Percentiles rank a stretch among this genome's conserved stretches.
Evolutionary conservation across 2,329 filamentous ascomycete genomes (phyloP).

Genomic region (Xylaria polymorpha): DNA sequence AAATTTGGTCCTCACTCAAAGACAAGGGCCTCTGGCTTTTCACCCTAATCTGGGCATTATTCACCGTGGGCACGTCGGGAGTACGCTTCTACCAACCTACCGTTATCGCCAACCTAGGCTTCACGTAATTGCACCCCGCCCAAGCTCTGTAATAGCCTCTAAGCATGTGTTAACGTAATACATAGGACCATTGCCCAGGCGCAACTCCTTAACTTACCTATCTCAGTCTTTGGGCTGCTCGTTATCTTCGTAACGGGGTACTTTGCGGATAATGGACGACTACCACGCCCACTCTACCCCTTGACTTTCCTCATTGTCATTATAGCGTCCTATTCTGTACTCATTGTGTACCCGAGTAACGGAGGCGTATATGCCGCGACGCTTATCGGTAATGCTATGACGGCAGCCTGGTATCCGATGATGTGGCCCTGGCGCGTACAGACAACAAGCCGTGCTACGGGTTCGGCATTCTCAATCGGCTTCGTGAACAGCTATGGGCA

Average conservation of each 20-base stretch:
- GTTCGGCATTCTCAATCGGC: slow-evolving; percentile 62
- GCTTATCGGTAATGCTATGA: slow-evolving; percentile 57
- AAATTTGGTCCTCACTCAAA: slow-evolving; percentile 54
- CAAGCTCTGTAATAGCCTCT: not conserved
- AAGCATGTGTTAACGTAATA: slow-evolving; percentile 1
- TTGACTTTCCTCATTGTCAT: slow-evolving; percentile 57
- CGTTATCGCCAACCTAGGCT: slow-evolving; percentile 55
- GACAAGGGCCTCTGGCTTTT: slow-evolving; percentile 59
- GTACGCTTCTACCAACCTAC: slow-evolving; percentile 58
- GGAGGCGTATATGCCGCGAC: slow-evolving; percentile 61
- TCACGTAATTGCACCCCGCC: slow-evolving; percentile 51
- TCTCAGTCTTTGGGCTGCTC: slow-evolving; percentile 55
- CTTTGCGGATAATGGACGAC: slow-evolving; percentile 55
- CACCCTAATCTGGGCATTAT: slow-evolving; percentile 58
- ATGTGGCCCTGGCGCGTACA: slow-evolving; percentile 66
- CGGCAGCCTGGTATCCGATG: slow-evolving; percentile 58
- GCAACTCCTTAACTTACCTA: slow-evolving; percentile 62
- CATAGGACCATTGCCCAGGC: slow-evolving; percentile 57
- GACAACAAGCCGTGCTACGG: slow-evolving; percentile 59
- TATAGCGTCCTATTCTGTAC: slow-evolving; percentile 58
- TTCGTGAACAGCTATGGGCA: slow-evolving; percentile 64
- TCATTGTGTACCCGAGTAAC: slow-evolving; percentile 58
- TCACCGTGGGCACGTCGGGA: slow-evolving; percentile 59
- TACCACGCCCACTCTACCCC: slow-evolving; percentile 59
- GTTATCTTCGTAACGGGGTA: slow-evolving; percentile 57